Conservation (phyloP, 352 stramenopile species). For the Hyaloperonospora arabidopsidis region DNA sequence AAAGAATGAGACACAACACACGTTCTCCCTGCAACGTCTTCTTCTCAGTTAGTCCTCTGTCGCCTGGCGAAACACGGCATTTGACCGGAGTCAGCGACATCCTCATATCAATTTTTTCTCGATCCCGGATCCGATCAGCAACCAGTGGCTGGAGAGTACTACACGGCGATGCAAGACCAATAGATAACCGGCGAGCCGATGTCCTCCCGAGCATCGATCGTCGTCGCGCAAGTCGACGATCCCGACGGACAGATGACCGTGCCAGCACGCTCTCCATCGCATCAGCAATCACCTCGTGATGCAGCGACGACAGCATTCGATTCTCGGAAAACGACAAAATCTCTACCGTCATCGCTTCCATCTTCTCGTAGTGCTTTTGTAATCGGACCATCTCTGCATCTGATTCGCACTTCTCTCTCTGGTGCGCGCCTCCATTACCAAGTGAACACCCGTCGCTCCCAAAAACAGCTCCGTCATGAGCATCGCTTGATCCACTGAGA, state of each 20-base stretch:
- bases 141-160: slow-evolving; percentile 33
- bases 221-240: slow-evolving; percentile 49
- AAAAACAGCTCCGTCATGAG: not conserved
- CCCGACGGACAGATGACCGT: slow-evolving; percentile 48
- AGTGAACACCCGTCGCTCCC: not conserved
- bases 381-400: slow-evolving; percentile 32
- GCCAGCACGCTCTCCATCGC: slow-evolving; percentile 70
- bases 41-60: slow-evolving; percentile 15
- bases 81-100: slow-evolving; percentile 35
- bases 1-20: slow-evolving; percentile 38
- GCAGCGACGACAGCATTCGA: slow-evolving; percentile 47
- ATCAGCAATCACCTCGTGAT: slow-evolving; percentile 60
- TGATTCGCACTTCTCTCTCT: slow-evolving; percentile 13
- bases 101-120: slow-evolving; percentile 37
- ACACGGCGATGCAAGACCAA: slow-evolving; percentile 23
- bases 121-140: slow-evolving; percentile 46
- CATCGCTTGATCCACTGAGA: too few species aligned
- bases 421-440: slow-evolving; percentile 1
- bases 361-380: slow-evolving; percentile 43
- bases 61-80: slow-evolving; percentile 15
- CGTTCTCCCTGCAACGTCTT: slow-evolving; percentile 26
- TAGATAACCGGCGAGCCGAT: slow-evolving; percentile 40
- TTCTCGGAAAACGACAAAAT: slow-evolving; percentile 56
- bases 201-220: slow-evolving; percentile 56
- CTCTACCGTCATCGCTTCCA: slow-evolving; percentile 52